Conservation (phyloP, 2,329 filamentous ascomycete genomes). For the Penicillium sp. region DNA sequence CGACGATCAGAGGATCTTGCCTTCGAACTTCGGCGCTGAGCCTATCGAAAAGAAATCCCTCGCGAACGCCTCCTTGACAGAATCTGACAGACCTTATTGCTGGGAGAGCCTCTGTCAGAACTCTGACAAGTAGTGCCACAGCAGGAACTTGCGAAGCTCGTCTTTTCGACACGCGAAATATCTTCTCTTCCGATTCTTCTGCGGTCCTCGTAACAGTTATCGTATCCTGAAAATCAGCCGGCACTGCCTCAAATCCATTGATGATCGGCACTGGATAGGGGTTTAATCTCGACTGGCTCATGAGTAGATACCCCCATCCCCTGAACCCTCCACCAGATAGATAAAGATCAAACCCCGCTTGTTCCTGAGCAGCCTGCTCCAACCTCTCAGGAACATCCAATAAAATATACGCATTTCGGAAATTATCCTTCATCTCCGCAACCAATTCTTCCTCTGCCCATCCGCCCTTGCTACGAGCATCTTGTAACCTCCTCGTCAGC, state of each 20-base stretch:
- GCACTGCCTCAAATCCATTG: conserved; percentile 69
- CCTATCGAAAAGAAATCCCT: conserved; percentile 73
- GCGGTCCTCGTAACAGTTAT: conserved; percentile 42
- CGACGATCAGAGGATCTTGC: conserved; percentile 63
- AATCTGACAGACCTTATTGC: conserved; percentile 72
- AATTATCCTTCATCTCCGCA: conserved; percentile 53
- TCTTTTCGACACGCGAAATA: conserved; percentile 74
- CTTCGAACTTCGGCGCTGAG: conserved; percentile 58
- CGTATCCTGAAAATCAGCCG: conserved; percentile 58
- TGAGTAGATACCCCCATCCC: conserved; percentile 85
- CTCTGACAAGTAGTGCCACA: conserved; percentile 74
- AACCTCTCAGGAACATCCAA: conserved; percentile 56
- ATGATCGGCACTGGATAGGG: conserved; percentile 83
- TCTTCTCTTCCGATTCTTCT: conserved; percentile 29
- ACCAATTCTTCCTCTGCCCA: conserved; percentile 48
- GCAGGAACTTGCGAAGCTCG: conserved; percentile 78
- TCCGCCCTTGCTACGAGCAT: conserved; percentile 41
- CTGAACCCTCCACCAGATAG: conserved; percentile 87
- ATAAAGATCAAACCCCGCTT: conserved; percentile 65
- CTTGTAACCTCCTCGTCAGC: conserved; percentile 53
- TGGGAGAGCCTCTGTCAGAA: conserved; percentile 66
- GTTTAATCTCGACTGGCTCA: conserved; percentile 67
- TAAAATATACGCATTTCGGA: conserved; percentile 57
- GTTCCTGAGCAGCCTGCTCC: conserved; percentile 37
- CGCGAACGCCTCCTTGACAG: conserved; percentile 81